Evolutionary conservation across 2,329 filamentous ascomycete species (phyloP).

Genomic region (Fusarium sarcochroum): DNA sequence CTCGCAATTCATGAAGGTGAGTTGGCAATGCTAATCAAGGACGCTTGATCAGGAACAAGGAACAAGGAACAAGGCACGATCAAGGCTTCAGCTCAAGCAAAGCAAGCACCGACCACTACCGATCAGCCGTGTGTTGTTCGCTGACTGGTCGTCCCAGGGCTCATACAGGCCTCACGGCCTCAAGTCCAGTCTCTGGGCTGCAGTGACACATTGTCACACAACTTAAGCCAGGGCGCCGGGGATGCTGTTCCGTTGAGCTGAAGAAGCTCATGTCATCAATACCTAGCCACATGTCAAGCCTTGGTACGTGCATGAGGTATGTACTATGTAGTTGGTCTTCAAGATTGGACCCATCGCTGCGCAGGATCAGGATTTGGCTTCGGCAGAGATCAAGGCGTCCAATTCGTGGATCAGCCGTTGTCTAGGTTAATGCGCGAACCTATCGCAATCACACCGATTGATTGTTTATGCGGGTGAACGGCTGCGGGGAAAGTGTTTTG

Average conservation of each 20-base stretch:
- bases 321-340: neutral
- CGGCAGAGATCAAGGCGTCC: neutral
- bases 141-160: constrained; percentile 36
- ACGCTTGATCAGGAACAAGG: constrained; percentile 33
- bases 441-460: constrained; percentile 30
- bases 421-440: constrained; percentile 21
- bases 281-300: constrained; percentile 16
- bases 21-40: constrained; percentile 18
- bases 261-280: constrained; percentile 22
- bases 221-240: constrained; percentile 25
- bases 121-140: constrained; percentile 46
- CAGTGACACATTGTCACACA: constrained; percentile 43
- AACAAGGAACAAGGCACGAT: constrained; percentile 33
- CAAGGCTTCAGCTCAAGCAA: constrained; percentile 33
- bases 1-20: neutral
- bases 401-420: constrained; percentile 15
- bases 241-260: constrained; percentile 34
- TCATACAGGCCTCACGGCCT: constrained; percentile 8
- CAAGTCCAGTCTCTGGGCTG: constrained; percentile 32
- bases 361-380: constrained; percentile 15
- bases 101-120: constrained; percentile 30
- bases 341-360: constrained; percentile 9
- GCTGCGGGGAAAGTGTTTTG: constrained; percentile 39
- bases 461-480: constrained; percentile 29
- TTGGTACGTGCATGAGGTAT: constrained; percentile 16